Base-by-base conservation (phyloP, 169 alveolate genomes). In the Plasmodium adleri region DNA sequence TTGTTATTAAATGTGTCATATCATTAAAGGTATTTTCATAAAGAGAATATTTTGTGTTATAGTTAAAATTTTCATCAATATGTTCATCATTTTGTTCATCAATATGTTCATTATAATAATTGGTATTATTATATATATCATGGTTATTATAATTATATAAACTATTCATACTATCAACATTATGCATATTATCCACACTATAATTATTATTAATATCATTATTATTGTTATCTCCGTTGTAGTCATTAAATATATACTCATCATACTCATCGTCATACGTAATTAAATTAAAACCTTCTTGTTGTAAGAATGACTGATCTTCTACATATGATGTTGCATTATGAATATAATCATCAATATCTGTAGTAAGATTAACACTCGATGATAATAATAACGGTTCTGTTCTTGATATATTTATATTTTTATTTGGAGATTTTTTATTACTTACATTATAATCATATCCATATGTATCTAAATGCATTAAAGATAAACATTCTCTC, bases 401-500 rank as follows among this genome's bases (percentile, higher is more conserved):
- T 17, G 20, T 10, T 1, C 20, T 54, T 6, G 63, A 5, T 39
- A 9, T 5, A 39, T 39, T 39, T 39, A 5, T 39, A 39, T 39
- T 39, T 5, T 39, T 39, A 39, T 39, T 39, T 4, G 45, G 8
- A 32, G 45, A 4, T 4, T 52, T 9, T 17, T 2, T 22, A 17
- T 17, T 62, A 22, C 45, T 13, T 22, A 26, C 58, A 66, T 26
- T 10, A 47, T 47, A 8, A 15, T 20, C n/a, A 62, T 54, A 49
- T 50, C 52, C 72, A 7, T 22, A 6, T 26, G 56, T 13, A n/a
- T 60, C 88, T 12, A 72, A 9, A 12, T 32, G 15, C 60, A 83
- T 17, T 56, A 83, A 56, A 22, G 91, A 60, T 72, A 83, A 32
- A 0, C 91, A 83, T 49, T 83, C 91, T 67, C 71, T 54, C 91